Evolutionary conservation across 1,284 basidiomycete species (phyloP).

Genomic region (Leccinum pachyderme): DNA sequence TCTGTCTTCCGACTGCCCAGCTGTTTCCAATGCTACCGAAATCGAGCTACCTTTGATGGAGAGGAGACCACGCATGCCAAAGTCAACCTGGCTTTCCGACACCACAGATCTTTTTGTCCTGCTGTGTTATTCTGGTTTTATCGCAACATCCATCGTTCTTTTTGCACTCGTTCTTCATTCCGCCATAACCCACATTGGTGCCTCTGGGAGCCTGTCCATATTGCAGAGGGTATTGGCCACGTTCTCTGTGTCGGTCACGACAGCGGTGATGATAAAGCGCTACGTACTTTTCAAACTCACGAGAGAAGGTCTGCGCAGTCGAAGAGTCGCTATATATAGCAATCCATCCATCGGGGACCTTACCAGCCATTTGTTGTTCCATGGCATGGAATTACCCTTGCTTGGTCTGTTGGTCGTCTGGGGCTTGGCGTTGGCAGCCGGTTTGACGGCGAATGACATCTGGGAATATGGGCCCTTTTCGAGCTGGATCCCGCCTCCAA

Average conservation of each 20-base stretch:
- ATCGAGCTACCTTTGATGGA: background rate
- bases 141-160: constrained; percentile 1
- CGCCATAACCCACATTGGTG: too few relatives aligned
- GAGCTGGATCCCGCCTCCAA: fast-evolving
- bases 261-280: constrained; percentile 15
- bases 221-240: constrained; percentile 14
- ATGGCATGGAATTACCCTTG: constrained; percentile 3
- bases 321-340: constrained; percentile 12
- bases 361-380: background rate
- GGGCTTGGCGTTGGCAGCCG: constrained; percentile 11
- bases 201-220: background rate
- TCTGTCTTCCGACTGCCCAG: too few relatives aligned
- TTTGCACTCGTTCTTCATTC: constrained; percentile 5
- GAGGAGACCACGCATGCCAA: background rate
- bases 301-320: constrained; percentile 3
- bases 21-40: background rate
- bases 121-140: background rate
- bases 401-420: constrained; percentile 5
- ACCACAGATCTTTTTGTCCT: constrained; percentile 11
- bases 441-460: constrained; percentile 11
- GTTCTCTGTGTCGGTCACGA: background rate
- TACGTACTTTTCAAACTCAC: constrained; percentile 19
- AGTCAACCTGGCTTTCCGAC: background rate
- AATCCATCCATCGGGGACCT: constrained; percentile 11
- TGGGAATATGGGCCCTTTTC: background rate